phyloP scores from a whole-genome alignment of 139 green algal species.

The Pseudopediastrum boryanum region DNA sequence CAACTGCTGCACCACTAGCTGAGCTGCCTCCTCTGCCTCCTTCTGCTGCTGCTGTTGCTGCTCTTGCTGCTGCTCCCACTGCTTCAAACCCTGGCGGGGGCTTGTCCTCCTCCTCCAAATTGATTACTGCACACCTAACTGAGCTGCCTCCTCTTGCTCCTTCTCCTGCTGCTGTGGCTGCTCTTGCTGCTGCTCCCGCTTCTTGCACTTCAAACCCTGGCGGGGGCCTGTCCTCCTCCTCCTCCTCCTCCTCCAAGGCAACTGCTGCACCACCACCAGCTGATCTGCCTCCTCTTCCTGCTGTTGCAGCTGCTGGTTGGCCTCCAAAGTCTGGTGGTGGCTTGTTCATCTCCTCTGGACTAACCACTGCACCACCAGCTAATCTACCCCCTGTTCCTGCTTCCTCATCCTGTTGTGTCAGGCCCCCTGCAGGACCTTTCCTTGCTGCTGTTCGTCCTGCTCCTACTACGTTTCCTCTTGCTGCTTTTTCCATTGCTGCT shows the following conservation, averaged over 20 bases:
- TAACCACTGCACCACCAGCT: background rate
- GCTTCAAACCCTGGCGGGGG: no score
- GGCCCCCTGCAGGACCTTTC: no score
- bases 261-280: no score
- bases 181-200: background rate
- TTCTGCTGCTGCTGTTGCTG: background rate
- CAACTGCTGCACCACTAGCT: background rate
- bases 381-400: background rate
- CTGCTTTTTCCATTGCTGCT: constrained; percentile 1
- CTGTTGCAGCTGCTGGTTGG: background rate
- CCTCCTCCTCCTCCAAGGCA: no score
- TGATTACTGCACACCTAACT: background rate
- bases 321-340: background rate
- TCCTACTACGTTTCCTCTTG: no score
- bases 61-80: background rate
- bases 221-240: no score
- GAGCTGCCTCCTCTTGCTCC: background rate
- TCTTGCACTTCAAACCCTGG: no score
- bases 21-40: background rate
- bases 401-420: no score
- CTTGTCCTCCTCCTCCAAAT: no score
- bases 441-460: no score
- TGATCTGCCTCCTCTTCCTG: no score
- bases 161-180: background rate
- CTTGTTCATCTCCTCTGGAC: background rate